A percentile compares a stretch with the other conserved stretches of the same genome.
phyloP scores from a whole-genome alignment of 2,329 filamentous ascomycete species.

The Bipolaris oryzae region DNA sequence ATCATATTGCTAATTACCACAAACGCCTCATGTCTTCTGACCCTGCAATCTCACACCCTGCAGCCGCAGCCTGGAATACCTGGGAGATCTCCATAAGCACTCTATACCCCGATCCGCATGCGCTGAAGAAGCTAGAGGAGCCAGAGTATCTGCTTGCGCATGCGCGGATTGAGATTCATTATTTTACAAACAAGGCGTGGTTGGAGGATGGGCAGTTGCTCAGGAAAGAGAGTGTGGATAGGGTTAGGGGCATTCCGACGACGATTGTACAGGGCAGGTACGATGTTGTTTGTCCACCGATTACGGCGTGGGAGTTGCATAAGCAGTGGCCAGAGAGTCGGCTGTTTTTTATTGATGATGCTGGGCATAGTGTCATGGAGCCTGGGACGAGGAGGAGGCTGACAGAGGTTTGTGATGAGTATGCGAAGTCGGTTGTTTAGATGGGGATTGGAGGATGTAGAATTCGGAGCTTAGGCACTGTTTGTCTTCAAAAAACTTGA shows the following conservation, averaged over 20 bases:
- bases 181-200: conserved; percentile 51
- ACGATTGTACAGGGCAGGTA: conserved; percentile 56
- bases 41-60: conserved; percentile 32
- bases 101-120: conserved; percentile 30
- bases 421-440: conserved; percentile 16
- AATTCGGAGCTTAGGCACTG: background rate
- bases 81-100: conserved; percentile 45
- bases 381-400: conserved; percentile 35
- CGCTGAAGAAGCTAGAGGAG: conserved; percentile 35
- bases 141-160: conserved; percentile 42
- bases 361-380: conserved; percentile 44
- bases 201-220: conserved; percentile 52
- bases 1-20: conserved; percentile 50
- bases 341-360: conserved; percentile 42
- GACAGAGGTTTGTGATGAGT: conserved; percentile 33
- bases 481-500: too few species aligned
- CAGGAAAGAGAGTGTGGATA: conserved; percentile 41
- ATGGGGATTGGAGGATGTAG: background rate
- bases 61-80: conserved; percentile 47
- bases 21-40: conserved; percentile 49
- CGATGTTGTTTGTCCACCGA: conserved; percentile 54
- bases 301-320: conserved; percentile 53
- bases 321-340: conserved; percentile 46
- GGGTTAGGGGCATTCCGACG: conserved; percentile 47
- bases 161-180: conserved; percentile 53